These are phyloP conservation scores for Pestalotiopsis fici DNA, from an alignment of 2,329 filamentous ascomycete genomes.

Conservation along the genomic window DNA sequence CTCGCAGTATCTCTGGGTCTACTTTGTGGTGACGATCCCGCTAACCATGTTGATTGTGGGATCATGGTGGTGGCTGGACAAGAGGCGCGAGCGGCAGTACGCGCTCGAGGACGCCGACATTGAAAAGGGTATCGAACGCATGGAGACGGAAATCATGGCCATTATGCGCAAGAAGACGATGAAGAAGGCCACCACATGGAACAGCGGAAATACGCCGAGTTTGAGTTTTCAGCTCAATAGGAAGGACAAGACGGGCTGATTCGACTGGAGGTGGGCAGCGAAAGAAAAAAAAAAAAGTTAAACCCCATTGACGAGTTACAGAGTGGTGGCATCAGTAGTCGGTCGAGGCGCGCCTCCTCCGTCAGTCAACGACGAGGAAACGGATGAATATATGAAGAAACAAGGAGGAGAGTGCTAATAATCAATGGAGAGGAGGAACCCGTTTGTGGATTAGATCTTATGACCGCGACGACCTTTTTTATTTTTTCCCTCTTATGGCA, in stretches of 20 bases:
- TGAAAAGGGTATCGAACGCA: constrained; percentile 54
- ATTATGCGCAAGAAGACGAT: constrained; percentile 57
- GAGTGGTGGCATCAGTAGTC: not conserved
- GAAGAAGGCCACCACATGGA: constrained; percentile 58
- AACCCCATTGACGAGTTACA: not conserved
- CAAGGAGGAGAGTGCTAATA: not conserved
- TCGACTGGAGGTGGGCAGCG: not conserved
- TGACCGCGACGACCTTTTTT: not conserved
- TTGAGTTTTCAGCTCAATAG: constrained; percentile 2
- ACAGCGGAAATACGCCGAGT: constrained; percentile 27
- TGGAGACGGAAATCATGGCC: constrained; percentile 60
- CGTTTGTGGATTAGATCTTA: not conserved
- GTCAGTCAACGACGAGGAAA: not conserved
- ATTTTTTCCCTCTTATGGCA: not conserved
- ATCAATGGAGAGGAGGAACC: not conserved
- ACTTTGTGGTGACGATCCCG: constrained; percentile 62
- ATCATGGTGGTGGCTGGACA: constrained; percentile 57
- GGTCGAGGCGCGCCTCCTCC: not conserved
- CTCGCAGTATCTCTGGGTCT: constrained; percentile 59
- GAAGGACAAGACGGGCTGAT: constrained; percentile 13
- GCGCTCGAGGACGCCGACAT: constrained; percentile 51
- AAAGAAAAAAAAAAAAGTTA: too few species aligned
- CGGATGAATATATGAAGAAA: not conserved
- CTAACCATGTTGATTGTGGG: constrained; percentile 56
- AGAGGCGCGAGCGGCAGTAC: constrained; percentile 48